Evolutionary conservation across 164 flowering plant species (phyloP).

Genomic region (Sedum album): DNA sequence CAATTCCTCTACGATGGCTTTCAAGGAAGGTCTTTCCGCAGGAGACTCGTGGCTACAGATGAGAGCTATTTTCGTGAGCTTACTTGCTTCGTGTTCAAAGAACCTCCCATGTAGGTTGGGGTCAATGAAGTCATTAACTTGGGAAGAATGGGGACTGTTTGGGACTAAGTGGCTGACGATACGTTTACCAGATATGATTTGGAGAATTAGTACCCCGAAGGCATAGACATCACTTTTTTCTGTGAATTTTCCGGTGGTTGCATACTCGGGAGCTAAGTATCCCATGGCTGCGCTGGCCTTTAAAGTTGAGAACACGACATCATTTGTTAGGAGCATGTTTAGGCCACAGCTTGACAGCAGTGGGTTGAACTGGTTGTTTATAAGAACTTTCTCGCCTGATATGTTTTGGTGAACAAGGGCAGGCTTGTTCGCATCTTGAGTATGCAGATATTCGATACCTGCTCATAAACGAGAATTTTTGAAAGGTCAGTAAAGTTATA

Average conservation of each 20-base stretch:
- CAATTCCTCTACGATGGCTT: constrained; percentile 25
- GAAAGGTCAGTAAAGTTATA: background rate
- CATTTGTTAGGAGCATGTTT: constrained; percentile 42
- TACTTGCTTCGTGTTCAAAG: constrained; percentile 22
- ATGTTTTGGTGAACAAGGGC: constrained; percentile 42
- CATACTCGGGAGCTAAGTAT: constrained; percentile 50
- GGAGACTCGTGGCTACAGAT: constrained; percentile 35
- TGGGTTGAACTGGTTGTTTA: constrained; percentile 36
- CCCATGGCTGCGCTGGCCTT: constrained; percentile 58
- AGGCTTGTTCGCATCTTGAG: constrained; percentile 27
- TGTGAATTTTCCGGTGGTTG: constrained; percentile 42
- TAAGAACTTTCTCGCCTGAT: constrained; percentile 35
- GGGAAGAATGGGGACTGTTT: constrained; percentile 21
- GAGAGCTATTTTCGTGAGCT: constrained; percentile 27
- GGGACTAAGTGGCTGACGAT: constrained; percentile 22
- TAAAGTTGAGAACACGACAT: constrained; percentile 41
- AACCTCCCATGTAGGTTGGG: constrained; percentile 16
- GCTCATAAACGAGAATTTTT: background rate
- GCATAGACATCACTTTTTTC: constrained; percentile 46
- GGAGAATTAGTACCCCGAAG: constrained; percentile 48
- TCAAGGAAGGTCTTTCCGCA: constrained; percentile 29
- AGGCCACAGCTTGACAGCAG: constrained; percentile 44
- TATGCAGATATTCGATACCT: constrained; percentile 43
- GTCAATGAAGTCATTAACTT: constrained; percentile 29
- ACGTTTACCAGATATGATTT: constrained; percentile 35